These are phyloP conservation scores for Aspergillus amoenus DNA, from an alignment of 2,329 filamentous ascomycete genomes.

Conservation along the genomic window DNA sequence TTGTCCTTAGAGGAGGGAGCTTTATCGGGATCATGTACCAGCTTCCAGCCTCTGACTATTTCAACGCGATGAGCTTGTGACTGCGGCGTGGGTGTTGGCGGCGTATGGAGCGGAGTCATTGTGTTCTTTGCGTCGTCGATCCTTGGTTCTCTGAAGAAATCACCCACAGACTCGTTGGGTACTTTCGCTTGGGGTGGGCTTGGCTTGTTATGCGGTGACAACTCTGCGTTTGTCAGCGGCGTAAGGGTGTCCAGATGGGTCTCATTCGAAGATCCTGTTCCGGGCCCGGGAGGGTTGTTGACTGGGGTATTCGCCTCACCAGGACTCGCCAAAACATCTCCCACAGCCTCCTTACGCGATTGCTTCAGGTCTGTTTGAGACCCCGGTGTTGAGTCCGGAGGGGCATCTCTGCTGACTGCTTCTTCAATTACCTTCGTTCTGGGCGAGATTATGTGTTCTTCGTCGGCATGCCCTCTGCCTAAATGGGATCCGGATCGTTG, in stretches of 20 bases:
- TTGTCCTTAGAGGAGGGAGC: slow-evolving; percentile 54
- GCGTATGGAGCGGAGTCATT: slow-evolving; percentile 44
- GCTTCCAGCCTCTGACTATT: slow-evolving; percentile 57
- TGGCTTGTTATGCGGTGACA: slow-evolving; percentile 60
- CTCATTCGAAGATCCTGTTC: slow-evolving; percentile 58
- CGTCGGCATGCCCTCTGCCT: slow-evolving; percentile 22
- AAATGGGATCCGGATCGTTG: slow-evolving; percentile 55
- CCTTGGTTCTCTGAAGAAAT: slow-evolving; percentile 31
- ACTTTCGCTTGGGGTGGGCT: slow-evolving; percentile 52
- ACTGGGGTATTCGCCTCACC: slow-evolving; percentile 70
- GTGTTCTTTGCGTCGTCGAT: slow-evolving; percentile 27
- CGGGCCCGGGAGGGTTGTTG: slow-evolving; percentile 59
- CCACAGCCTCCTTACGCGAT: slow-evolving; percentile 50
- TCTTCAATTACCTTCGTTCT: slow-evolving; percentile 11
- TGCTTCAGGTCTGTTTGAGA: slow-evolving; percentile 16
- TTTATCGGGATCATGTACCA: slow-evolving; percentile 63
- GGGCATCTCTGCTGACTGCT: slow-evolving; percentile 17
- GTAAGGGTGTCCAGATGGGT: slow-evolving; percentile 57
- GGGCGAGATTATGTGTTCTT: slow-evolving; percentile 13
- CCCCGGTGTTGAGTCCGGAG: slow-evolving; percentile 12
- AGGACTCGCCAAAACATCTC: slow-evolving; percentile 71
- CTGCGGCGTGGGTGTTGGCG: slow-evolving; percentile 47
- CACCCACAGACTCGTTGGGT: slow-evolving; percentile 30
- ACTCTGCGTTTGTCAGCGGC: slow-evolving; percentile 66
- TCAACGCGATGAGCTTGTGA: slow-evolving; percentile 52